Evolutionary conservation across 805 yeast species (phyloP).

Genomic region (Lipomyces anomalus): DNA sequence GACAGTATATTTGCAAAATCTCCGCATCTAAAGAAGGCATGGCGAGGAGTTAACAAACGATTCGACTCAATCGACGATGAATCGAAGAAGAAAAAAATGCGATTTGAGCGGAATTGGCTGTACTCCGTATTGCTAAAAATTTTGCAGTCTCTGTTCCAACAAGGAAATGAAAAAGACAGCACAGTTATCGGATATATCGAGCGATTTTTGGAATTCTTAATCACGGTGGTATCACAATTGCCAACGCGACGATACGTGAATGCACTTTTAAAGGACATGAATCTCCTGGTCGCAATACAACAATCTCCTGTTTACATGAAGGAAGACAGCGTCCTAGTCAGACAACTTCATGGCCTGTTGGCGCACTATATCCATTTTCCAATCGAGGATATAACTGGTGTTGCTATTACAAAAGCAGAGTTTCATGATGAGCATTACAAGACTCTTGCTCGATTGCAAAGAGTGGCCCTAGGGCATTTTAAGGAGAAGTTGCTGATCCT

Average conservation of each 20-base stretch:
- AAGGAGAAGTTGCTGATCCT: slow-evolving; percentile 26
- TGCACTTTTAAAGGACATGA: slow-evolving; percentile 28
- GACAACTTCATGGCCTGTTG: slow-evolving; percentile 17
- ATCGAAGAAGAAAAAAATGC: slow-evolving; percentile 20
- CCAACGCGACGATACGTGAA: slow-evolving; percentile 40
- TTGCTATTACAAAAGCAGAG: slow-evolving; percentile 22
- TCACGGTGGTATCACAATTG: slow-evolving; percentile 35
- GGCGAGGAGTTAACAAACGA: slow-evolving; percentile 26
- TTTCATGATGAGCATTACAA: slow-evolving; percentile 11
- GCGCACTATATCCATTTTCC: slow-evolving; percentile 36
- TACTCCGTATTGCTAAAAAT: slow-evolving; percentile 23
- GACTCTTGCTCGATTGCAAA: slow-evolving; percentile 27
- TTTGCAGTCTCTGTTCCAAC: slow-evolving; percentile 10
- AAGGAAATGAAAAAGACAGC: slow-evolving; percentile 1
- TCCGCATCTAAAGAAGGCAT: slow-evolving; percentile 25
- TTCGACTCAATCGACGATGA: slow-evolving; percentile 22
- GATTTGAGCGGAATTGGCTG: slow-evolving; percentile 31
- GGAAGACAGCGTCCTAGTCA: slow-evolving; percentile 3
- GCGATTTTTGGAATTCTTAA: slow-evolving; percentile 28
- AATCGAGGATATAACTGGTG: slow-evolving; percentile 41
- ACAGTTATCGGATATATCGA: slow-evolving; percentile 7
- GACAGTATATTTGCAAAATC: slow-evolving; percentile 22
- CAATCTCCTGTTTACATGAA: slow-evolving; percentile 3
- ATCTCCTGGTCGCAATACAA: slow-evolving; percentile 26
- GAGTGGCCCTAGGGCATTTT: slow-evolving; percentile 23